Base-by-base conservation (phyloP, 1,284 basidiomycete species). In the Pseudozyma tsukubaensis region DNA sequence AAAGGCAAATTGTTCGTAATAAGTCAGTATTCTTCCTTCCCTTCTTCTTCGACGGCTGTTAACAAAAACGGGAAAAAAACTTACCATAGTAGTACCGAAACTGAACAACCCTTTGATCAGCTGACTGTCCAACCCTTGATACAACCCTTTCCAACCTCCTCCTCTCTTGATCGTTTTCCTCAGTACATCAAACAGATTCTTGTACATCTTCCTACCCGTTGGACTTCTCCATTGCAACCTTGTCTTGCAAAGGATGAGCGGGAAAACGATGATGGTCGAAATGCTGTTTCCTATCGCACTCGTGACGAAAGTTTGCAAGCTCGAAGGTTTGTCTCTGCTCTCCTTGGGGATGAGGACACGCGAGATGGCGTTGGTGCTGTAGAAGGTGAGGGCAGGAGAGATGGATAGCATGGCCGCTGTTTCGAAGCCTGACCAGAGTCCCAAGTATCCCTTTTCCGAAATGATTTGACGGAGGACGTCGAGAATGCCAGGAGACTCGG, bases 241-340 rank as follows among this genome's bases (percentile, higher is more conserved):
- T 4, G 85, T 85, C 80, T 87, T 86, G 61, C 84, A 76, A 42
- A 87, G 78, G 36, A 86, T 84, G 19, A 87, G 76, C 1, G 86
- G 85, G 63, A 86, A 86, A 13, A 85, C 77, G 16, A 84, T 80
- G 7, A 84, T 56, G 13, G 80, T 80, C 42, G 84, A 86, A 29
- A 86, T 69, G 2, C 85, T 85, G 62, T 86, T 86, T 0, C 86
- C 86, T 18, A 85, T 64, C 0, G 87, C 87, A 21, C 83, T 86
- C 7, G 85, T 79, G 47, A 86, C 42, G 72, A 88, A 87, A 0
- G 86, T 87, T 21, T 85, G 61, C 37, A 65, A 16, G 77, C 78
- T 52, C 72, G 73, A 55, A 58, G 68, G 44, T 55, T 75, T 21
- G 80, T 85, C 50, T 18, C 58, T 57, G 19, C 21, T 56, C 11